A percentile compares a stretch with the other conserved stretches of the same genome.
These are phyloP conservation scores for Speleostelium caveatum DNA, from an alignment of 78 protist genomes.

Conservation along the genomic window DNA sequence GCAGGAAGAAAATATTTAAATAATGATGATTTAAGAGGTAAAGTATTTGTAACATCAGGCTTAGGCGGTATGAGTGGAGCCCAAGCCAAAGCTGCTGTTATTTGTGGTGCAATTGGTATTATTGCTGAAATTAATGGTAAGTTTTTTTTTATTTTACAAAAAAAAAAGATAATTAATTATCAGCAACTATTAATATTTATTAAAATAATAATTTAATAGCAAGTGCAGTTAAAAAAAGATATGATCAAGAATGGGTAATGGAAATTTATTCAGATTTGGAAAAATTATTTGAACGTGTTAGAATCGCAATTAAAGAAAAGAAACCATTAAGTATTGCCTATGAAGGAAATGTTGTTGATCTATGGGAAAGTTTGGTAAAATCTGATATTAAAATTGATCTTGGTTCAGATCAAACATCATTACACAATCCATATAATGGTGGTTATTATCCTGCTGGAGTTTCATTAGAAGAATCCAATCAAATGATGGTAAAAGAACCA, in stretches of 20 bases:
- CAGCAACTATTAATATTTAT: slow-evolving; percentile 8
- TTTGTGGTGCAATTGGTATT: slow-evolving; percentile 86
- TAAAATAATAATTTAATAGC: no score
- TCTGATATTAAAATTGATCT: slow-evolving; percentile 85
- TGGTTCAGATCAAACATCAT: slow-evolving; percentile 95
- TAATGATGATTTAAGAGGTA: slow-evolving; percentile 29
- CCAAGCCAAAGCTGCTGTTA: slow-evolving; percentile 91
- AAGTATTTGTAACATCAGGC: slow-evolving; percentile 93
- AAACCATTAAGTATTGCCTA: slow-evolving; percentile 81
- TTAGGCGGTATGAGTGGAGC: slow-evolving; percentile 97
- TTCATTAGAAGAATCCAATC: slow-evolving; percentile 90
- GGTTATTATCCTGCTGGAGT: slow-evolving; percentile 94
- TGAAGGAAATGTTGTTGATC: slow-evolving; percentile 92
- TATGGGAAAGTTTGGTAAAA: slow-evolving; percentile 88
- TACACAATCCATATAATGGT: slow-evolving; percentile 95
- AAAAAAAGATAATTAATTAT: not conserved
- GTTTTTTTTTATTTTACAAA: no score
- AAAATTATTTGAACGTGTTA: slow-evolving; percentile 49
- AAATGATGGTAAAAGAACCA: slow-evolving; percentile 90
- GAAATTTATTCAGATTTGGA: slow-evolving; percentile 59
- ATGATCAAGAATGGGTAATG: slow-evolving; percentile 88
- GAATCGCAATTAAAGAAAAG: slow-evolving; percentile 32
- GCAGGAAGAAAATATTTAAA: slow-evolving; percentile 92
- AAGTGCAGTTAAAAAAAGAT: slow-evolving; percentile 83
- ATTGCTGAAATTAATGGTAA: slow-evolving; percentile 92